Evolutionary conservation across 1,139 yeast species (phyloP).

Genomic region (Yamadazyma oceani): DNA sequence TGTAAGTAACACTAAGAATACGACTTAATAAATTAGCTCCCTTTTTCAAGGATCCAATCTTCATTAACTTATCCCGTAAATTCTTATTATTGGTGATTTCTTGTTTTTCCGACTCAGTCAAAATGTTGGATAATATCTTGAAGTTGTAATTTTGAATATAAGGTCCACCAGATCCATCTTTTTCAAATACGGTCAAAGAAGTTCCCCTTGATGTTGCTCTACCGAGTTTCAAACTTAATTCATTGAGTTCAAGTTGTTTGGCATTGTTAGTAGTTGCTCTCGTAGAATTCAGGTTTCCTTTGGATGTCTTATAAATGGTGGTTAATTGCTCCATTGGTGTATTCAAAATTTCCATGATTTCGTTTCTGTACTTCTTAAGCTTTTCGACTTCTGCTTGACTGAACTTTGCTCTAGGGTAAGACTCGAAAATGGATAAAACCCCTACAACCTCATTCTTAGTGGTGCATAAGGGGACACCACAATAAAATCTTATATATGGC

Average conservation of each 20-base stretch:
- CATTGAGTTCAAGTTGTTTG: constrained; percentile 23
- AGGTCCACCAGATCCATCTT: constrained; percentile 62
- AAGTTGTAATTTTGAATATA: constrained; percentile 50
- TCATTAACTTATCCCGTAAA: constrained; percentile 41
- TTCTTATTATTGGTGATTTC: constrained; percentile 18
- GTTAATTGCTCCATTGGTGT: constrained; percentile 25
- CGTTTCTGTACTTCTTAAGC: constrained; percentile 39
- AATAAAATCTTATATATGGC: constrained; percentile 60
- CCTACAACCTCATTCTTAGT: constrained; percentile 51
- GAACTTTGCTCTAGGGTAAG: constrained; percentile 40
- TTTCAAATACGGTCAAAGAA: constrained; percentile 49
- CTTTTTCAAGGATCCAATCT: constrained; percentile 40
- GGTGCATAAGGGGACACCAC: constrained; percentile 57
- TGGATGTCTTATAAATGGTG: constrained; percentile 3
- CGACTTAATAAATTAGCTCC: constrained; percentile 46
- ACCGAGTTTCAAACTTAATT: constrained; percentile 41
- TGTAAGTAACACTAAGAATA: constrained; percentile 36
- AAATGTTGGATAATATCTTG: constrained; percentile 33
- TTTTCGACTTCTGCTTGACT: constrained; percentile 31
- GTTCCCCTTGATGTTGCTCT: constrained; percentile 51
- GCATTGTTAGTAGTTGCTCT: constrained; percentile 11
- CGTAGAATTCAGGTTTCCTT: neutral
- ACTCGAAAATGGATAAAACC: constrained; percentile 59
- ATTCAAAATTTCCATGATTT: constrained; percentile 45
- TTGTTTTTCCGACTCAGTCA: constrained; percentile 17